Evolutionary conservation across 1,284 basidiomycete species (phyloP).

Genomic region (Vanrija pseudolonga): DNA sequence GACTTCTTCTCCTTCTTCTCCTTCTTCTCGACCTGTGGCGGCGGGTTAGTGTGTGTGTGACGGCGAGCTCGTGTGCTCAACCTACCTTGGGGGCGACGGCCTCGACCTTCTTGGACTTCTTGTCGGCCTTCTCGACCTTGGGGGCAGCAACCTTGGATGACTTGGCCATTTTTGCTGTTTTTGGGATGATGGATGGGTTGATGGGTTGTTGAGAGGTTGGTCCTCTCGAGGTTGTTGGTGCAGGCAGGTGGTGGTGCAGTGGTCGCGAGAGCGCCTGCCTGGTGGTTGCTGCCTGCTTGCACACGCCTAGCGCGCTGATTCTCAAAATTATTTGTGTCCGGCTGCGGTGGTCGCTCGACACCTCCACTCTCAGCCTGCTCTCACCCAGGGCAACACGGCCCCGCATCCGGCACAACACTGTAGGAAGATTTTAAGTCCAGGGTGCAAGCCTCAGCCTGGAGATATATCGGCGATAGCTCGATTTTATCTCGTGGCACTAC

Average conservation of each 20-base stretch:
- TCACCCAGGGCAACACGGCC: no score
- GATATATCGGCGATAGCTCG: no score
- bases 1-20: constrained; percentile 48
- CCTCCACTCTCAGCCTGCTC: no score
- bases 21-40: constrained; percentile 3
- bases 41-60: no score
- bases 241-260: neutral
- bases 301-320: no score
- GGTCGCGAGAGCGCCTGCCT: neutral
- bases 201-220: neutral
- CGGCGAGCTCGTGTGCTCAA: neutral
- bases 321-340: no score
- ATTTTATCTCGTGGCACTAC: no score
- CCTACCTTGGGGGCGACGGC: constrained; percentile 10
- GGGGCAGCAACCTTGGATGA: constrained; percentile 38
- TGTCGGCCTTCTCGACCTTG: constrained; percentile 18
- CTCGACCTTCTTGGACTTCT: constrained; percentile 29
- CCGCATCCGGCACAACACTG: no score
- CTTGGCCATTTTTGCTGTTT: constrained; percentile 43
- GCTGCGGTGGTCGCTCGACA: no score
- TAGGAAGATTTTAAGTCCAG: no score
- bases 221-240: neutral
- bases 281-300: no score
- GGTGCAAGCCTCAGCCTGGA: no score
- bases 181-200: constrained; percentile 8